Conservation (phyloP, 2,329 filamentous ascomycete genomes). For the Alternaria arbusti region DNA sequence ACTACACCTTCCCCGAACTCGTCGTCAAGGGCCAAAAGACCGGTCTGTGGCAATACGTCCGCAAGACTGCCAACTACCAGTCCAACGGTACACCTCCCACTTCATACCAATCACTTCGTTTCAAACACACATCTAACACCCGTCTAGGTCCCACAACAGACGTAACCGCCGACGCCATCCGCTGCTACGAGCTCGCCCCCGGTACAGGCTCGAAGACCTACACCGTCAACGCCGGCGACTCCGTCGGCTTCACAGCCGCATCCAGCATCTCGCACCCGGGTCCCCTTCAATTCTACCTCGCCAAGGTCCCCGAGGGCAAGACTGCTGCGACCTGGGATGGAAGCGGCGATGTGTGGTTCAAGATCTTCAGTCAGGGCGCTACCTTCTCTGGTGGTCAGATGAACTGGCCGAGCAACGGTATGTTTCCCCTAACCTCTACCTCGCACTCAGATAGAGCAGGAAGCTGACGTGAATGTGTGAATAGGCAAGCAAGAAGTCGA, state of each 20-base stretch:
- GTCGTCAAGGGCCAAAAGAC: constrained; percentile 30
- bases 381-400: constrained; percentile 26
- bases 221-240: constrained; percentile 38
- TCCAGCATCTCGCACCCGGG: constrained; percentile 45
- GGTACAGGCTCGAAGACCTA: constrained; percentile 23
- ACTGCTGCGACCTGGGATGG: constrained; percentile 40
- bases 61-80: constrained; percentile 46
- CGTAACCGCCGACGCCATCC: constrained; percentile 37
- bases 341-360: constrained; percentile 47
- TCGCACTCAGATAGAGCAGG: too few relatives aligned
- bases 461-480: not conserved
- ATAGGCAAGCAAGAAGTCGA: constrained; percentile 25
- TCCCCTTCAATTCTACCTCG: constrained; percentile 48
- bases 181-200: constrained; percentile 40
- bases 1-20: constrained; percentile 45
- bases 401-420: constrained; percentile 34
- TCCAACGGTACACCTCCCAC: constrained; percentile 33
- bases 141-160: constrained; percentile 26
- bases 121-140: constrained; percentile 4
- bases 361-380: constrained; percentile 39
- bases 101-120: not conserved
- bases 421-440: not conserved
- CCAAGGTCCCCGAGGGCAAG: constrained; percentile 42
- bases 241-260: constrained; percentile 41
- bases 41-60: constrained; percentile 42